Percentiles rank a stretch among this genome's conserved stretches.
Conservation (phyloP, 1,139 yeast species). For the Kurtzmaniella quercitrusa region DNA sequence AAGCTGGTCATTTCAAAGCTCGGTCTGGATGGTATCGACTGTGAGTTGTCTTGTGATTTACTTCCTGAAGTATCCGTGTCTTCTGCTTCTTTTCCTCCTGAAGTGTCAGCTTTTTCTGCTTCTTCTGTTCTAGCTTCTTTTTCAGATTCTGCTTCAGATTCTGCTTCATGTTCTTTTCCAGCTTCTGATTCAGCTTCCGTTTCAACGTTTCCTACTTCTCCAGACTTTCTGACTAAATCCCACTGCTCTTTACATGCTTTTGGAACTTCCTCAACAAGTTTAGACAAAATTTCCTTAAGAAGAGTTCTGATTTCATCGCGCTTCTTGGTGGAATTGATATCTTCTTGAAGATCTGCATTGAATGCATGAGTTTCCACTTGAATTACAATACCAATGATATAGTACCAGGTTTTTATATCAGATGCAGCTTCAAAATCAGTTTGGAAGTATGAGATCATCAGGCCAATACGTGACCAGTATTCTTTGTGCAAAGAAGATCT, state of each 20-base stretch:
- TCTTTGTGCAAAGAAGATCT: constrained; percentile 6
- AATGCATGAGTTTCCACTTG: constrained; percentile 6
- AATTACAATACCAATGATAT: constrained; percentile 11
- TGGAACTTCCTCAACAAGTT: constrained; percentile 11
- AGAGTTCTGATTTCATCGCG: constrained; percentile 4
- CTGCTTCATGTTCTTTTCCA: no score
- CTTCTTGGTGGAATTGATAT: neutral
- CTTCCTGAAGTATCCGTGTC: neutral
- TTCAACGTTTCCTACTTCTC: neutral
- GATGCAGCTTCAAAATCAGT: neutral
- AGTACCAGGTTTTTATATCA: constrained; percentile 10
- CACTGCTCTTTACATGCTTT: neutral
- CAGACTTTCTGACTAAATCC: neutral
- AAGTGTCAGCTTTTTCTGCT: neutral
- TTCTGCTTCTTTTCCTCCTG: constrained; percentile 5
- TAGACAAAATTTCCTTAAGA: constrained; percentile 7
- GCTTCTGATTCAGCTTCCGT: no score
- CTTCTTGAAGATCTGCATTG: constrained; percentile 4
- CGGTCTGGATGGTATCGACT: constrained; percentile 14
- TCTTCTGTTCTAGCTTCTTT: no score
- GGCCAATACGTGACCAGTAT: constrained; percentile 13
- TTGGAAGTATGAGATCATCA: constrained; percentile 3
- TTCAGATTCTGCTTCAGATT: no score
- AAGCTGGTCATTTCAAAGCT: constrained; percentile 19
- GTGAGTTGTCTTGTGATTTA: no score